These are phyloP conservation scores for Pyrenophora teres DNA, from an alignment of 2,329 filamentous ascomycete species.

Conservation along the genomic window DNA sequence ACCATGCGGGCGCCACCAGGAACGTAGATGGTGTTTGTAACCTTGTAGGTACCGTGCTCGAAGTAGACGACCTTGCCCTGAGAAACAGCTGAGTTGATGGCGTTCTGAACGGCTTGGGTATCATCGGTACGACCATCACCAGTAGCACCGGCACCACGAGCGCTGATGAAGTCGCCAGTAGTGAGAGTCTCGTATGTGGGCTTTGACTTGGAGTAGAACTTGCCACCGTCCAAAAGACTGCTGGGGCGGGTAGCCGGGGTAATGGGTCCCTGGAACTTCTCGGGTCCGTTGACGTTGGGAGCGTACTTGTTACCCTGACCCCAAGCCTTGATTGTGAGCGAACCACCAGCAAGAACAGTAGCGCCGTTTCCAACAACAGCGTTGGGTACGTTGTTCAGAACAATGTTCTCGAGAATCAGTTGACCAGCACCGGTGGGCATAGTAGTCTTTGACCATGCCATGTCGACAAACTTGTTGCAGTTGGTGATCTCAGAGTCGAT, in stretches of 20 bases:
- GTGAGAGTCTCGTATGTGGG: constrained; percentile 56
- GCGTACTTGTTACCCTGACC: constrained; percentile 45
- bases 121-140: constrained; percentile 84
- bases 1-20: constrained; percentile 77
- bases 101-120: constrained; percentile 75
- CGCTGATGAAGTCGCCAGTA: constrained; percentile 65
- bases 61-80: constrained; percentile 63
- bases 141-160: constrained; percentile 61
- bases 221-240: constrained; percentile 53
- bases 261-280: constrained; percentile 54
- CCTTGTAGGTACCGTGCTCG: constrained; percentile 63
- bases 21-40: constrained; percentile 61
- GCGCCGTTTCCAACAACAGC: constrained; percentile 37
- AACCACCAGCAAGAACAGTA: constrained; percentile 41
- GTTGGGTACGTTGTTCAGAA: constrained; percentile 40
- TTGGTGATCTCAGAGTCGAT: constrained; percentile 61
- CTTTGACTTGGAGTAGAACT: constrained; percentile 59
- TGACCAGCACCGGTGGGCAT: constrained; percentile 55
- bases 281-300: constrained; percentile 50
- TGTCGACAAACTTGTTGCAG: constrained; percentile 57
- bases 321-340: constrained; percentile 42
- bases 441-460: constrained; percentile 44
- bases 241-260: constrained; percentile 54
- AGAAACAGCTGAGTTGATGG: constrained; percentile 67
- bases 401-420: constrained; percentile 62